Base-by-base conservation (phyloP, 208 protist genomes). In the Crithidia bombi region DNA sequence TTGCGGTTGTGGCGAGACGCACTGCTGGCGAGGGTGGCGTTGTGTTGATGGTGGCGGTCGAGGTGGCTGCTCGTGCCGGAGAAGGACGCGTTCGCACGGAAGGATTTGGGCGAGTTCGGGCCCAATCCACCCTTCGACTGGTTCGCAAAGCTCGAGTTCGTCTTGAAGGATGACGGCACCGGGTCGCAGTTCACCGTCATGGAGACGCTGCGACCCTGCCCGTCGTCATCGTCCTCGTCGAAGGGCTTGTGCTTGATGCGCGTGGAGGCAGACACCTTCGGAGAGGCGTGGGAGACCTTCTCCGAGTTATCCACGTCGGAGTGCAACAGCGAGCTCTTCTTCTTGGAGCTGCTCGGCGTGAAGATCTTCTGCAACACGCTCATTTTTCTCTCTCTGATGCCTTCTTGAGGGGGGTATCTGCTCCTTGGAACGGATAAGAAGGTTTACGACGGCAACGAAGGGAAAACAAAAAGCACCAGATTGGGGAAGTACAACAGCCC, bases 131-230 rank as follows among this genome's bases (percentile, higher is more conserved):
- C n/a, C 30, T 23, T 66, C 23, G 54, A 39, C 52, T 64, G 63
- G 32, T 38, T 70, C 0, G 63, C 62, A 30, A 76, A 65, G 57
- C 70, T 70, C 28, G 70, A 15, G 32, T 65, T 70, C 0, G 63
- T 76, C 68, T 81, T 78, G 65, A 85, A 85, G 15, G 74, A 80
- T 0, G 44, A 62, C 1, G 80, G 80, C 32, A 85, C 72, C 14
- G 80, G 80, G 30, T 85, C 80, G 33, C 70, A 69, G 52, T 68
- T 74, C n/a, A 85, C 19, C 21, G 68, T 79, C 26, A 47, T 55
- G 44, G 65, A 78, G 6, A 78, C 51, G 54, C 62, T 79, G 23
- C 25, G 47, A 21, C 30, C 26, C 19, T 73, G 50, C 0, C 50
- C 50, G 1, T 70, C 69, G 14, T 65, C 67, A 17, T 67, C 65